Conservation (phyloP, 225 moss, liverwort and hornwort species). For the Physcomitrellopsis africana region DNA sequence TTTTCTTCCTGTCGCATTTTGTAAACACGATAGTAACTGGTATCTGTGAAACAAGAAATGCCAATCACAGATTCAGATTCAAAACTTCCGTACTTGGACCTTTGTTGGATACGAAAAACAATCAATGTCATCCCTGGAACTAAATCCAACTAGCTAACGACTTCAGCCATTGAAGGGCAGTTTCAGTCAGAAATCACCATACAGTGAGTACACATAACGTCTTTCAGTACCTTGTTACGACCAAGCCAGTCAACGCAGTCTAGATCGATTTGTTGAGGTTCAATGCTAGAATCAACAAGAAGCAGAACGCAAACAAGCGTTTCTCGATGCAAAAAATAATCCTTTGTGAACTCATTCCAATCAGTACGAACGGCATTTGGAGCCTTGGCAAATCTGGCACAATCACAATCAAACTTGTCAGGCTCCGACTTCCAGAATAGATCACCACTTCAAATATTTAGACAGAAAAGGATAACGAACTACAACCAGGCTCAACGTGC, state of each 20-base stretch:
- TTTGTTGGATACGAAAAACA: background rate
- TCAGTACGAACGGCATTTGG: conserved; percentile 87
- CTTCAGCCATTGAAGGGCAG: background rate
- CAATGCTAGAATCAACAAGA: conserved; percentile 89
- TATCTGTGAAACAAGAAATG: conserved; percentile 55
- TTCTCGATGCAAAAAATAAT: conserved; percentile 83
- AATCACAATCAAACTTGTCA: conserved; percentile 27
- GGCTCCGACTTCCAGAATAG: conserved; percentile 9
- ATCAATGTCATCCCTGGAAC: background rate
- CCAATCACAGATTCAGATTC: conserved; percentile 25
- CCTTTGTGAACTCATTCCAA: conserved; percentile 96
- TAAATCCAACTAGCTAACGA: background rate
- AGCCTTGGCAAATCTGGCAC: conserved; percentile 88
- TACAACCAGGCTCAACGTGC: conserved; percentile 15
- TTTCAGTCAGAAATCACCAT: conserved; percentile 23
- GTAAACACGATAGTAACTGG: conserved; percentile 91
- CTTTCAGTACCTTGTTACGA: conserved; percentile 68
- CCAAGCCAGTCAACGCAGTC: conserved; percentile 96
- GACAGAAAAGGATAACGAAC: background rate
- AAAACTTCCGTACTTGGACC: background rate
- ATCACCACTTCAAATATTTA: background rate
- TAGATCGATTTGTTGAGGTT: conserved; percentile 85
- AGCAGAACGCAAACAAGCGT: conserved; percentile 79
- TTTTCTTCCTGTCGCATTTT: conserved; percentile 97
- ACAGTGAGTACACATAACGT: background rate